Evolutionary conservation across 2,329 filamentous ascomycete genomes (phyloP), one percentile per base, ranked within the genome.

Genomic region (Verticillium tricorpus): DNA sequence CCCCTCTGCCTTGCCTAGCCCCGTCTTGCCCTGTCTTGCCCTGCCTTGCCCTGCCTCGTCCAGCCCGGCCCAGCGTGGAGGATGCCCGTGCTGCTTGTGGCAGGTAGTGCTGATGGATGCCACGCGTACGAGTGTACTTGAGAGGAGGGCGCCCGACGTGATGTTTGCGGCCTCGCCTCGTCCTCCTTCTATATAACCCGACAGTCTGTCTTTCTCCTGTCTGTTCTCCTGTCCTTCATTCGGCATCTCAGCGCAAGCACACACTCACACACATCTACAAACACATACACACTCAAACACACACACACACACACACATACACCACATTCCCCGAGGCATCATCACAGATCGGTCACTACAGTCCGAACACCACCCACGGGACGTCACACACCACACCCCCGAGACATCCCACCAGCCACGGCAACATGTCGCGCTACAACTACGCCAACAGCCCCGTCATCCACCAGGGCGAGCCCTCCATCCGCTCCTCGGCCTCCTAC

Each of bases 401-500:
- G 28, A 50, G 7, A 50, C n/a, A 50, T n/a, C n/a, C 25, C 9
- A 28, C 28, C 28, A 28, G 25, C 25, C 2, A 25, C 25, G 25
- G n/a, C 57, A 65, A 57, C 65, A 70, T 74, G 69, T 57, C 59
- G 40, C 50, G 55, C 35, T 56, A 58, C 56, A 57, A 31, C 55
- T 61, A 60, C 57, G 65, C 64, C 62, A 64, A 64, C 66, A 64
- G 64, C 50, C 69, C 73, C 58, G 66, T 75, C 60, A 68, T 76
- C 61, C 74, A 76, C 65, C 73, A 76, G 65, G 65, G 67, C 62
- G 67, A 66, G 59, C 65, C 71, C 60, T 73, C 70, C 22, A 67
- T 69, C 64, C 65, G 64, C 60, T 71, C 69, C 64, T 67, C 63
- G 31, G 70, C 67, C 62, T 70, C 66, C 62, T 50, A 50, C 45